Percentiles rank a stretch among this genome's conserved stretches.
Evolutionary conservation across 2,329 filamentous ascomycete species (phyloP).

Genomic region (Ophiostoma quercus): DNA sequence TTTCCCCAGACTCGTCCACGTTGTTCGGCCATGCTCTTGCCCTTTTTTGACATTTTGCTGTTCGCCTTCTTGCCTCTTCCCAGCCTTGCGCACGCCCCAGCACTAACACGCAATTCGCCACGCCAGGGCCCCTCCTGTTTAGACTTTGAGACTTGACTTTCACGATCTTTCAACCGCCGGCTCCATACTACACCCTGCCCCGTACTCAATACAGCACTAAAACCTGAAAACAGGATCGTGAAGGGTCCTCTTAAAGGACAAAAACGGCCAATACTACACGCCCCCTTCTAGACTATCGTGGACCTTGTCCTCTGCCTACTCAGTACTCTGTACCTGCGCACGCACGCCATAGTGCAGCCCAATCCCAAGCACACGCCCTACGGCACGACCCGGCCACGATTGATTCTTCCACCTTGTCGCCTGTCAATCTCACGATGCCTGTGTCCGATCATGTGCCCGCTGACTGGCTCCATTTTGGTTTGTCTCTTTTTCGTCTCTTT

Average conservation of each 20-base stretch:
- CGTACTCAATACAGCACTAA: neutral
- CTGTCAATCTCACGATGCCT: conserved; percentile 6
- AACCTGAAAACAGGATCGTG: conserved; percentile 17
- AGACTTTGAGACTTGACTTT: conserved; percentile 14
- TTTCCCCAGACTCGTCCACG: neutral
- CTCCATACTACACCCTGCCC: conserved; percentile 4
- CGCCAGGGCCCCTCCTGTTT: neutral
- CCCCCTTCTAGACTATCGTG: conserved; percentile 8
- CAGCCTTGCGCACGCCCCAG: neutral
- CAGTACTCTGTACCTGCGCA: neutral
- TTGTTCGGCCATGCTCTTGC: neutral
- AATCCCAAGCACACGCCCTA: neutral
- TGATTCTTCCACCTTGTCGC: conserved; percentile 1
- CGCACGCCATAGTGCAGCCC: neutral
- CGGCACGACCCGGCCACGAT: conserved; percentile 4
- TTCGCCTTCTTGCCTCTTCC: neutral
- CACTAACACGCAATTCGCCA: conserved; percentile 9
- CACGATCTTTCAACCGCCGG: conserved; percentile 19
- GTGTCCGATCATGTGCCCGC: neutral
- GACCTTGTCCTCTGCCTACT: neutral
- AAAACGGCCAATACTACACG: neutral
- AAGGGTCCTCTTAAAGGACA: conserved; percentile 14
- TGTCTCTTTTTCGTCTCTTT: neutral
- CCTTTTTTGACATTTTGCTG: neutral
- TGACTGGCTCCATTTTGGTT: neutral